Percentiles rank a stretch among this genome's conserved stretches.
These are phyloP conservation scores for Cladosporium austrohemisphaericum DNA, from an alignment of 2,329 filamentous ascomycete genomes.

Conservation along the genomic window DNA sequence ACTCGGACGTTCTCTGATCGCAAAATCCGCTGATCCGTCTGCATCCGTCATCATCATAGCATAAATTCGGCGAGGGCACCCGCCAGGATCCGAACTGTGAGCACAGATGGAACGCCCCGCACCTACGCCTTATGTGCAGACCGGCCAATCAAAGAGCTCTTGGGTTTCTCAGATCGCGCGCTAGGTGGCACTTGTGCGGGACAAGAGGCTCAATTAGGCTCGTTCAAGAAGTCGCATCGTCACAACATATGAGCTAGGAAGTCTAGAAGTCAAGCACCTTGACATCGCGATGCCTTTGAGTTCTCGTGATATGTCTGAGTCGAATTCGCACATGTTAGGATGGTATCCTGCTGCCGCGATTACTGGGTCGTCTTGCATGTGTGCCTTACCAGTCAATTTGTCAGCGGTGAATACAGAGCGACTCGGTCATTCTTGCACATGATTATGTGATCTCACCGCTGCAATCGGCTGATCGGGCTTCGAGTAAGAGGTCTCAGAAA, in stretches of 20 bases:
- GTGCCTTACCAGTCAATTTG: slow-evolving; percentile 1
- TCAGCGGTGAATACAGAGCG: not conserved
- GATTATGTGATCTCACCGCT: not conserved
- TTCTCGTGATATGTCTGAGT: not conserved
- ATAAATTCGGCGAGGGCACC: slow-evolving; percentile 6
- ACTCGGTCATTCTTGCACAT: not conserved
- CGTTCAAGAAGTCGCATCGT: not conserved
- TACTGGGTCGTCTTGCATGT: no score
- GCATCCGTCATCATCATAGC: slow-evolving; percentile 13
- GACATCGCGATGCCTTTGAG: not conserved
- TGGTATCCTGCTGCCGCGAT: not conserved
- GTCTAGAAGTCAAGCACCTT: no score
- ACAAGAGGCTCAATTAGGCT: not conserved
- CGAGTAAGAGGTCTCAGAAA: slow-evolving; percentile 4
- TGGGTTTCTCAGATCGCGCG: not conserved
- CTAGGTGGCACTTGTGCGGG: slow-evolving; percentile 5
- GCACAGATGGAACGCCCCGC: slow-evolving; percentile 4
- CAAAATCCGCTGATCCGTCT: slow-evolving; percentile 3
- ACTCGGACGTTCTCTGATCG: not conserved
- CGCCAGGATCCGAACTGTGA: not conserved
- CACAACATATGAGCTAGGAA: slow-evolving; percentile 1
- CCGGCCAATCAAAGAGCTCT: not conserved
- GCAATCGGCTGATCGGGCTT: not conserved
- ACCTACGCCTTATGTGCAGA: slow-evolving; percentile 1
- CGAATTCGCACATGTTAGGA: no score